phyloP scores from a whole-genome alignment of 306 rosid genomes.

The Gleditsia sinensis region DNA sequence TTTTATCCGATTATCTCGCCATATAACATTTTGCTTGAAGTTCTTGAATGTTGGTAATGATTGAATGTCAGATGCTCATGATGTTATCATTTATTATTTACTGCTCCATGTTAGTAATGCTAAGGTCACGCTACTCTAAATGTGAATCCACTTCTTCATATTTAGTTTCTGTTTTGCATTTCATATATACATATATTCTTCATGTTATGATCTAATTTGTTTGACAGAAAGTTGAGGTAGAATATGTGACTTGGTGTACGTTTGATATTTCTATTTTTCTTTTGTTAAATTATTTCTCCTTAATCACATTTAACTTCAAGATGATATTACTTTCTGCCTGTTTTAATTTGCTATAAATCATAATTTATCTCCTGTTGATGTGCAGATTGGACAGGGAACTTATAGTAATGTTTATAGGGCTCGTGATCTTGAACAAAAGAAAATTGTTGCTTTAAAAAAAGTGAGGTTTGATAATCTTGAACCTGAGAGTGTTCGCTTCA shows the following conservation, averaged over 20 bases:
- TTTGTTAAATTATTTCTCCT: not conserved
- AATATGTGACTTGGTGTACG: not conserved
- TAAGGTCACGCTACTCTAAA: not conserved
- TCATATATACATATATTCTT: slow-evolving; percentile 8
- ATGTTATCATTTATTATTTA: slow-evolving; percentile 11
- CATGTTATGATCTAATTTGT: not conserved
- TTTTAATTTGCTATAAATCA: slow-evolving; percentile 18
- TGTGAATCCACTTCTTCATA: not conserved
- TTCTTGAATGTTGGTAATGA: not conserved
- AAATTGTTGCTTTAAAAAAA: slow-evolving; percentile 52
- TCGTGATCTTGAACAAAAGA: slow-evolving; percentile 45
- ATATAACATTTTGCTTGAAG: not conserved
- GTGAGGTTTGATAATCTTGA: slow-evolving; percentile 55
- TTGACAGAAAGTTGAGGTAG: slow-evolving; percentile 1
- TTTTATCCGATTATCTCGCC: not conserved
- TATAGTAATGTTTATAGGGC: slow-evolving; percentile 56
- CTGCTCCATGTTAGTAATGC: not conserved
- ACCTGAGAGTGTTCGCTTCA: slow-evolving; percentile 55
- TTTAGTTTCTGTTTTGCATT: not conserved
- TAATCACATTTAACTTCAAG: not conserved
- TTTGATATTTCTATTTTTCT: not conserved
- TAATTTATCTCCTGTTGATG: slow-evolving; percentile 2
- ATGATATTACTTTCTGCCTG: slow-evolving; percentile 20
- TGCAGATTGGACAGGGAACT: slow-evolving; percentile 59
- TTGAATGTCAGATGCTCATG: slow-evolving; percentile 24